Evolutionary conservation across 345 rosid species (phyloP).

Genomic region (Ceriops zippeliana): DNA sequence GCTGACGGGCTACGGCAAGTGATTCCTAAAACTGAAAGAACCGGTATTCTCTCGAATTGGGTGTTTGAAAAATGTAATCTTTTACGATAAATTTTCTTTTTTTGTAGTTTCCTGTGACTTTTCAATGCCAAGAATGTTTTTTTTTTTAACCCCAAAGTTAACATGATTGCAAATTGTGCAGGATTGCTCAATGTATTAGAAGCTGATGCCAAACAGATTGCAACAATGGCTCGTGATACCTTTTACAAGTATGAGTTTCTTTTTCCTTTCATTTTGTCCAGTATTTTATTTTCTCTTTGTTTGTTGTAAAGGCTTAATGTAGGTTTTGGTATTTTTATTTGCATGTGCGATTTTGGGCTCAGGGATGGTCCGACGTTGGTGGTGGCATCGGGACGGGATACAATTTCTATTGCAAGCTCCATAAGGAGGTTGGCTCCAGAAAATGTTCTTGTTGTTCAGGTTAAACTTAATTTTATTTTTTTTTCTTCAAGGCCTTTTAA

Average conservation of each 20-base stretch:
- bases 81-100: too few species aligned
- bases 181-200: conserved; percentile 17
- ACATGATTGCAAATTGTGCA: background rate
- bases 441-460: conserved; percentile 30
- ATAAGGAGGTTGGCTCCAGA: conserved; percentile 26
- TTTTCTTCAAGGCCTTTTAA: background rate
- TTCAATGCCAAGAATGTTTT: background rate
- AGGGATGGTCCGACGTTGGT: conserved; percentile 33
- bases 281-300: too few species aligned
- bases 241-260: conserved; percentile 9
- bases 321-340: too few species aligned
- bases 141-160: background rate
- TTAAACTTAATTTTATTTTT: conserved; percentile 3
- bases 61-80: background rate
- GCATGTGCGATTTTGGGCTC: background rate
- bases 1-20: conserved; percentile 12
- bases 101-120: too few species aligned
- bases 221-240: conserved; percentile 22
- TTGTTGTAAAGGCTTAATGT: too few species aligned
- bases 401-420: conserved; percentile 27
- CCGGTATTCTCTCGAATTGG: conserved; percentile 31
- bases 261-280: background rate
- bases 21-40: conserved; percentile 26
- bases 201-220: conserved; percentile 29
- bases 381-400: conserved; percentile 31